Evolutionary conservation across 306 rosid genomes (phyloP), one percentile per base, ranked within the genome.

Genomic region (Trifolium dubium): DNA sequence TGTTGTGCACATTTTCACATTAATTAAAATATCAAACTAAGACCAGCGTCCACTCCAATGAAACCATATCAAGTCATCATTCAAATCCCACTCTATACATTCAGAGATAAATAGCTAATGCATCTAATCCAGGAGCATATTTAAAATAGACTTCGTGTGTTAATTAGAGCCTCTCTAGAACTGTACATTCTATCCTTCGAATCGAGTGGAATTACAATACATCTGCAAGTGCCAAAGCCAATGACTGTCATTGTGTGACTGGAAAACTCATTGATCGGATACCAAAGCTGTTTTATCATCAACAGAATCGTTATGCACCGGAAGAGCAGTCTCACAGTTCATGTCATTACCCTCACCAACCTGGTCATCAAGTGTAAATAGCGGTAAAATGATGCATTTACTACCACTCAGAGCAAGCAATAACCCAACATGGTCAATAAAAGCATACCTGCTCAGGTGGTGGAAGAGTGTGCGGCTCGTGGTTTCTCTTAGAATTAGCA

Each of bases 401-500:
- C 55, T 39, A 75, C 19, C 46, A 68, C 9, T 63, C 10, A 0
- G 47, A 66, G 73, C 10, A 30, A 63, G 10, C 55, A 43, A 61
- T 32, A 64, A 64, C 28, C 62, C 8, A 13, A 59, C 23, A 49
- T 39, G 10, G 18, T 39, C 32, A 58, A 79, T 28, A 43, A 56
- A 56, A 70, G 32, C 68, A 78, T 77, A 91, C 97, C 90, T 81
- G 96, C 80, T 81, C 85, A 35, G 77, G 82, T 7, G 53, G 81
- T 19, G 82, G 68, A 59, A 63, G 43, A 39, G 89, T 28, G 61
- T 83, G 87, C 68, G 82, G 87, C 72, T 91, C 94, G 8, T 77
- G 98, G 69, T 75, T 82, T 79, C 88, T 93, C 87, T 89, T 91
- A 13, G 97, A 81, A 77, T 89, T 91, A 15, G 97, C 83, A 75